Evolutionary conservation across 495 filamentous ascomycete species (phyloP).

Genomic region (Penicillium roqueforti): DNA sequence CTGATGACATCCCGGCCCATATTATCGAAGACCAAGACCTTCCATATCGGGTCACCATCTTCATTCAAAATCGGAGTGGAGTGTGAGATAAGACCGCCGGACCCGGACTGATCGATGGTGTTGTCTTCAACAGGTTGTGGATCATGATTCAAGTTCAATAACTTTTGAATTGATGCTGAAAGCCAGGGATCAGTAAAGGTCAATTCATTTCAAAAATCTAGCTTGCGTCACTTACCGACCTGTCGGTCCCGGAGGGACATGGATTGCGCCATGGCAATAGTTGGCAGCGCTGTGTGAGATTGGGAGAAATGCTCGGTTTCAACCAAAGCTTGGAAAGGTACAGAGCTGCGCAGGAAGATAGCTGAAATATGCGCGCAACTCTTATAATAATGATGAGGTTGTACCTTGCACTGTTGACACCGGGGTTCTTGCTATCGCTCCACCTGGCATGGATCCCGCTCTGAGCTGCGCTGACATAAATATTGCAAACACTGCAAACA

Average conservation of each 20-base stretch:
- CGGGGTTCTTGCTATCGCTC: slow-evolving; percentile 14
- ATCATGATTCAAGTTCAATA: slow-evolving; percentile 88
- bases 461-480: slow-evolving; percentile 19
- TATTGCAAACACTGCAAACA: slow-evolving; percentile 20
- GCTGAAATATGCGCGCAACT: not conserved
- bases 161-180: slow-evolving; percentile 87
- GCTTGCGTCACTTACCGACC: slow-evolving; percentile 65
- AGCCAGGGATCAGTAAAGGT: slow-evolving; percentile 24
- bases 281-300: slow-evolving; percentile 12
- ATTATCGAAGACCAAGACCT: slow-evolving; percentile 65
- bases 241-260: slow-evolving; percentile 91
- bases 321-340: slow-evolving; percentile 23
- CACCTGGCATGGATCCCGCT: slow-evolving; percentile 14
- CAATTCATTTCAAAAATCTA: slow-evolving; percentile 35
- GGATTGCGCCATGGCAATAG: slow-evolving; percentile 62
- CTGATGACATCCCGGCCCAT: slow-evolving; percentile 78
- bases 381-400: not conserved
- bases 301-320: slow-evolving; percentile 12
- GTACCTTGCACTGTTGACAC: slow-evolving; percentile 13
- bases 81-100: slow-evolving; percentile 58
- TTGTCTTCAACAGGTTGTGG: slow-evolving; percentile 50
- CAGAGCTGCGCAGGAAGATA: not conserved
- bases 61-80: slow-evolving; percentile 78
- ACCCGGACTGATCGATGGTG: slow-evolving; percentile 50
- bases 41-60: slow-evolving; percentile 81